Evolutionary conservation across 805 yeast genomes (phyloP), one percentile per base, ranked within the genome.

Genomic region (Sugiyamaella floridensis): DNA sequence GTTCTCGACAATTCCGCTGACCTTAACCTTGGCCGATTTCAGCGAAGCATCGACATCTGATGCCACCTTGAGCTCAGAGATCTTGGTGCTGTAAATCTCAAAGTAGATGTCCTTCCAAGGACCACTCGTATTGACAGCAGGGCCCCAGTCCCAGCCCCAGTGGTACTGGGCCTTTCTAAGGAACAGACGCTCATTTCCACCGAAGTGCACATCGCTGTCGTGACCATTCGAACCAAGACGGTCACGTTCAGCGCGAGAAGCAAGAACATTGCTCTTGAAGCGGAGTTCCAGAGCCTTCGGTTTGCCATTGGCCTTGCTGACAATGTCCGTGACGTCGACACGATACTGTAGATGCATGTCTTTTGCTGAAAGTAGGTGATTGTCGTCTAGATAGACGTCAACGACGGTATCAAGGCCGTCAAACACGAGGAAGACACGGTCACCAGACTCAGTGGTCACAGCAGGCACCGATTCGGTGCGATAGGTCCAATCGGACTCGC

Each of bases 81-180:
- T 57, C 6, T 52, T 40, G 8, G 58, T 54, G 6, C 52, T 49
- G 50, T 58, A 66, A 8, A 53, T 50, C 15, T 66, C 59, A 22
- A 74, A 55, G 19, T 52, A 57, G 5, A 76, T 64, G 0, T 75
- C 76, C 51, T 64, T 66, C 53, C 67, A 75, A 1, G 76, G 76
- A 8, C 80, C 80, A 59, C 77, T 72, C 2, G 76, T 68, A 57
- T 72, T 62, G 46, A 73, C 57, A 2, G 66, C 56, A 8, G 78
- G 66, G n/a, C 80, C 81, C 82, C 82, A 78, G 60, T 78, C 82
- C 82, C 81, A 78, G 1, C 82, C 82, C 58, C 69, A 78, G 55
- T 76, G 79, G 59, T 77, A 77, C 58, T 76, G 81, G 1, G 81
- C 79, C 57, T 77, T 77, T 57, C 82, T 65, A 7, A 73, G 19